Percentiles rank a stretch among this genome's conserved stretches.
These are phyloP conservation scores for Mesembryanthemum crystallinum DNA, from an alignment of 148 eudicot species.

Conservation along the genomic window DNA sequence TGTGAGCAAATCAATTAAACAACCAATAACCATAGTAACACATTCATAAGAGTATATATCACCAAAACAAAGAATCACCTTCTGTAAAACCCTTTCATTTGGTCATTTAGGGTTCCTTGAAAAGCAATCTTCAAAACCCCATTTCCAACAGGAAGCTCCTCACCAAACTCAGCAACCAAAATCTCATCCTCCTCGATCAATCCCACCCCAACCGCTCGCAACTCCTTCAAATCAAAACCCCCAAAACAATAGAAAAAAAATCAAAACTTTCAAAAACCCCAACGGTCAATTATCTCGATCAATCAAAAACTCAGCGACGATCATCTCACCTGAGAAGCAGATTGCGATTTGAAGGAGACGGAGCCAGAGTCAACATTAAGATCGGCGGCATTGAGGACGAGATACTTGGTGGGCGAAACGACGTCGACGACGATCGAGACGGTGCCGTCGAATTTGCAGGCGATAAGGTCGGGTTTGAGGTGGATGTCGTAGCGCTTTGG, in stretches of 20 bases:
- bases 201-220: conserved; percentile 49
- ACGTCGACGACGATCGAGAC: conserved; percentile 59
- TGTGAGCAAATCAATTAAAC: neutral
- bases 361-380: conserved; percentile 51
- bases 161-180: conserved; percentile 64
- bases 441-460: conserved; percentile 70
- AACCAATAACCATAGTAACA: neutral
- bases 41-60: neutral
- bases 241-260: neutral
- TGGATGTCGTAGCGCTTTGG: conserved; percentile 73
- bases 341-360: conserved; percentile 45
- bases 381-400: conserved; percentile 91
- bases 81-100: conserved; percentile 96
- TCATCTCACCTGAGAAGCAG: conserved; percentile 51
- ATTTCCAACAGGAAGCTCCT: conserved; percentile 62
- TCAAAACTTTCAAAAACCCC: neutral
- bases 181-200: conserved; percentile 72
- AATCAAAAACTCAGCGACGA: too few relatives aligned
- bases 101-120: conserved; percentile 81
- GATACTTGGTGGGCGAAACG: conserved; percentile 52
- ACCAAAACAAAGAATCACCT: conserved; percentile 46
- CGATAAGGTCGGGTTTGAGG: conserved; percentile 68
- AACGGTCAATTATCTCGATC: neutral
- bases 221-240: conserved; percentile 35
- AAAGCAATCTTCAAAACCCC: conserved; percentile 64